These are phyloP conservation scores for Boechera divaricarpa DNA, from an alignment of 345 rosid species.

Conservation along the genomic window DNA sequence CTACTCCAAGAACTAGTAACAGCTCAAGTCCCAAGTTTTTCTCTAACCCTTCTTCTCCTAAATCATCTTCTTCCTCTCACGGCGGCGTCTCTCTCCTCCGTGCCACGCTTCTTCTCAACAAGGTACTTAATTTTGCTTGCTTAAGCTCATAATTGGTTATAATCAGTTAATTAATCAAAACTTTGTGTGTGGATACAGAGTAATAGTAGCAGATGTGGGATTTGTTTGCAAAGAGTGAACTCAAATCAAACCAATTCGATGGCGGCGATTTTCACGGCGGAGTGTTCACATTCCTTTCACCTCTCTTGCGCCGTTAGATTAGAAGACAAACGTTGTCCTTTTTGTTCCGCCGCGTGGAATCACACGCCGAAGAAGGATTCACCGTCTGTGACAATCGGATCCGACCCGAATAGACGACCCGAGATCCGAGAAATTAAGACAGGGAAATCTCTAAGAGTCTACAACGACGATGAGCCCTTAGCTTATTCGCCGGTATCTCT, in stretches of 20 bases:
- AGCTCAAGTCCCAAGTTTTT: constrained; percentile 54
- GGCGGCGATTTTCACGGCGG: constrained; percentile 89
- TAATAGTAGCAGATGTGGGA: constrained; percentile 60
- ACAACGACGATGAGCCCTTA: constrained; percentile 84
- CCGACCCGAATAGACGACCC: constrained; percentile 33
- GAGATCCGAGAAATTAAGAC: constrained; percentile 48
- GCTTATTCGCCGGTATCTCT: constrained; percentile 56
- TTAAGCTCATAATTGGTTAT: background rate
- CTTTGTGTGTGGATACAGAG: constrained; percentile 40
- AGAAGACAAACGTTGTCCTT: constrained; percentile 66
- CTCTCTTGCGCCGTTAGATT: constrained; percentile 73
- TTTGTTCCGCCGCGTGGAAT: constrained; percentile 70
- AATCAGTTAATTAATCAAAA: background rate
- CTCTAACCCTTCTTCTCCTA: constrained; percentile 81
- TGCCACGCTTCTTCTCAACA: constrained; percentile 43
- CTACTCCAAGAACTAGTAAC: constrained; percentile 45
- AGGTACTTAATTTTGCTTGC: constrained; percentile 6
- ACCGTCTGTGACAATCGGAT: background rate
- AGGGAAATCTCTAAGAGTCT: constrained; percentile 60
- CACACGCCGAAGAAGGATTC: constrained; percentile 47
- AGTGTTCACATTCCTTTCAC: constrained; percentile 84
- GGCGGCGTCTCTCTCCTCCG: constrained; percentile 51
- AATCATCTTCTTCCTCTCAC: constrained; percentile 67
- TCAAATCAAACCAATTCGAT: constrained; percentile 59
- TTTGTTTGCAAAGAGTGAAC: constrained; percentile 68